A percentile compares a stretch with the other conserved stretches of the same genome.
These are phyloP conservation scores for Dendrobium huoshanense DNA, from an alignment of 106 monocot genomes.

Conservation along the genomic window DNA sequence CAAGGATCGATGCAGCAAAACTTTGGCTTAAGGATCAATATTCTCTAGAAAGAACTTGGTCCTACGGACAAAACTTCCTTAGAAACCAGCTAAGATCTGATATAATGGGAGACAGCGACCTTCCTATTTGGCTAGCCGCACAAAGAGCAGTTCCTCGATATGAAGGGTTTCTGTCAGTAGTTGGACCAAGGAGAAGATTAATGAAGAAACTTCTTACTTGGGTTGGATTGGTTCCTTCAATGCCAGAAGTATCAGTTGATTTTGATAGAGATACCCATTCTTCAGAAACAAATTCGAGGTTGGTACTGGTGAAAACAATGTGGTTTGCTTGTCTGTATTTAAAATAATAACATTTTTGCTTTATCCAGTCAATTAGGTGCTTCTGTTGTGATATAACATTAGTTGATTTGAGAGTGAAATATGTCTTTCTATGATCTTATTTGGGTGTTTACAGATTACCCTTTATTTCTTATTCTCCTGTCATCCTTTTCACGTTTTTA, in stretches of 20 bases:
- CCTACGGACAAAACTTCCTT: conserved; percentile 17
- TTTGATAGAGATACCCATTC: conserved; percentile 25
- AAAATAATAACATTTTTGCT: neutral
- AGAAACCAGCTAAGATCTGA: conserved; percentile 19
- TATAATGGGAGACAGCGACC: conserved; percentile 25
- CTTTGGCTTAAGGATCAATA: conserved; percentile 66
- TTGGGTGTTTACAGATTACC: neutral
- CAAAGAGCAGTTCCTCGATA: conserved; percentile 80
- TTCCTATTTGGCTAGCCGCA: conserved; percentile 93
- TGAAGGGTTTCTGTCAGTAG: conserved; percentile 75
- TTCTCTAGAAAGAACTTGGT: conserved; percentile 28
- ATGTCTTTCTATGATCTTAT: neutral
- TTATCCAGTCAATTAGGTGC: neutral
- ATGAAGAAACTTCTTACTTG: conserved; percentile 71
- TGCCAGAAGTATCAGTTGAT: conserved; percentile 41
- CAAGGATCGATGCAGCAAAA: conserved; percentile 53
- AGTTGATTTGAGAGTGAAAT: neutral
- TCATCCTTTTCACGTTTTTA: neutral
- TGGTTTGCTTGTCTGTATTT: neutral
- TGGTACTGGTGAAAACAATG: conserved; percentile 7
- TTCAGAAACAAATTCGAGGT: conserved; percentile 58
- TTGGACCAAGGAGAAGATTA: conserved; percentile 87
- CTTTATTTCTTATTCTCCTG: neutral
- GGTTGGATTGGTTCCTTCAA: conserved; percentile 64
- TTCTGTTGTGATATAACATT: neutral